These are phyloP conservation scores for Pelagomonas calceolata DNA, from an alignment of 108 stramenopile species.

Conservation along the genomic window DNA sequence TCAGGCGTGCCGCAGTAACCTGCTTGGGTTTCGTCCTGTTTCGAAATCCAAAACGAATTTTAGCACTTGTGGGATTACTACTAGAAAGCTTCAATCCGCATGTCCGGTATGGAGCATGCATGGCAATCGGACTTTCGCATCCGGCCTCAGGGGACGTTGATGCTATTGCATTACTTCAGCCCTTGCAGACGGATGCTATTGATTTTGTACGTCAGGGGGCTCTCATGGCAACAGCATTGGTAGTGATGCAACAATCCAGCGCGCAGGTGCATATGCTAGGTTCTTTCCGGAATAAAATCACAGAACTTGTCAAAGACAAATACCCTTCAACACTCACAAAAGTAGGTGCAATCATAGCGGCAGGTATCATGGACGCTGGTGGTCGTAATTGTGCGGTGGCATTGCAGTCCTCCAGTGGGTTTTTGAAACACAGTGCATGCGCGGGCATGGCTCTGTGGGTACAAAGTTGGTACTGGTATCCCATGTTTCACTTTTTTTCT, in stretches of 20 bases:
- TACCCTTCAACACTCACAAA: slow-evolving; percentile 56
- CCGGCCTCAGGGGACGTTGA: slow-evolving; percentile 84
- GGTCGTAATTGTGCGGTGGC: slow-evolving; percentile 82
- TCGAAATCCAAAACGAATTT: slow-evolving; percentile 88
- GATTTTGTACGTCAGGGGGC: slow-evolving; percentile 98
- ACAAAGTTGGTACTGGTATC: slow-evolving; percentile 99
- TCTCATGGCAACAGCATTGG: slow-evolving; percentile 86
- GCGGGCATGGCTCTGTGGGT: slow-evolving; percentile 88
- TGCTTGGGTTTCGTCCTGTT: slow-evolving; percentile 92
- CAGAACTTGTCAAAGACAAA: slow-evolving; percentile 39
- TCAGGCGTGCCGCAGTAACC: slow-evolving; percentile 93
- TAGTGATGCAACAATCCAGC: slow-evolving; percentile 93
- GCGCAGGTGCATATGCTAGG: slow-evolving; percentile 31
- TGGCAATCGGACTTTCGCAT: slow-evolving; percentile 97
- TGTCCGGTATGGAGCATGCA: slow-evolving; percentile 95
- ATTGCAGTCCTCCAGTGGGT: slow-evolving; percentile 79
- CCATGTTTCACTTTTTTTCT: slow-evolving; percentile 91
- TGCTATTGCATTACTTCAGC: slow-evolving; percentile 86
- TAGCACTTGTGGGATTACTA: slow-evolving; percentile 75
- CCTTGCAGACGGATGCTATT: slow-evolving; percentile 94
- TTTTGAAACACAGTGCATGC: slow-evolving; percentile 84
- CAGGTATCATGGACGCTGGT: slow-evolving; percentile 94
- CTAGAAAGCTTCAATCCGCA: slow-evolving; percentile 98
- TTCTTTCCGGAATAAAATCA: slow-evolving; percentile 67
- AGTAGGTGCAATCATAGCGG: slow-evolving; percentile 94